These are phyloP conservation scores for Ganoderma lucidum DNA, from an alignment of 1,284 basidiomycete genomes.

Conservation along the genomic window DNA sequence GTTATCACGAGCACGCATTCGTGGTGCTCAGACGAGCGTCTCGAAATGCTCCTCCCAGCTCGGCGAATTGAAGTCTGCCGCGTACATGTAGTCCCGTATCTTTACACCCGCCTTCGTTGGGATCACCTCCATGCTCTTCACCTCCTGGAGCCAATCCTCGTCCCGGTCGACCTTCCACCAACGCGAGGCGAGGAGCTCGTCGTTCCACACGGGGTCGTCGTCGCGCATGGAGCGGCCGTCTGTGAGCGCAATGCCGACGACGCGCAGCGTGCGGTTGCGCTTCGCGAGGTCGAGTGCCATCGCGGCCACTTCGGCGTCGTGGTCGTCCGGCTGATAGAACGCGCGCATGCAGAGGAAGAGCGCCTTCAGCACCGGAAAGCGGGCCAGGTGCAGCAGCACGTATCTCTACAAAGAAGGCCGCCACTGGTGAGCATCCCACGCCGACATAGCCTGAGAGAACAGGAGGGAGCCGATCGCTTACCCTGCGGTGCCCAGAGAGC, in stretches of 20 bases:
- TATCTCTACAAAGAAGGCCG: slow-evolving; percentile 7
- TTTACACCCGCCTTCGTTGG: slow-evolving; percentile 17
- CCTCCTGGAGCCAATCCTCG: background rate
- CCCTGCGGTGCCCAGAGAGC: slow-evolving; percentile 16
- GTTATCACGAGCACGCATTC: background rate
- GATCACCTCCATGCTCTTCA: slow-evolving; percentile 1
- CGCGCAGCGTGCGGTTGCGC: slow-evolving; percentile 14
- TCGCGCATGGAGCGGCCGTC: slow-evolving; percentile 21
- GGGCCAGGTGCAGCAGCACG: slow-evolving; percentile 21
- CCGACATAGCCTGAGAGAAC: no score
- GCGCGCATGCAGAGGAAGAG: slow-evolving; percentile 27
- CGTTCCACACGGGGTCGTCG: slow-evolving; percentile 23
- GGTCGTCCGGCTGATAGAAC: slow-evolving; percentile 16
- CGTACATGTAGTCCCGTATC: slow-evolving; percentile 25
- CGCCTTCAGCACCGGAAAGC: slow-evolving; percentile 14
- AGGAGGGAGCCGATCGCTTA: slow-evolving; percentile 2
- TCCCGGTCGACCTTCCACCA: slow-evolving; percentile 22
- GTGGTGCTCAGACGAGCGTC: slow-evolving; percentile 1
- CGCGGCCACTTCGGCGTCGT: slow-evolving; percentile 13
- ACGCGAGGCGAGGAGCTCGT: slow-evolving; percentile 20
- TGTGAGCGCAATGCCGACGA: slow-evolving; percentile 22
- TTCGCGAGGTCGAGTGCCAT: slow-evolving; percentile 18
- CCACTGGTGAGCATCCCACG: background rate
- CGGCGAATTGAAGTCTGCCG: slow-evolving; percentile 14
- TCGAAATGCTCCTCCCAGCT: slow-evolving; percentile 16